Evolutionary conservation across 1,284 basidiomycete genomes (phyloP).

Genomic region (Leccinum olivaceoglutinosum): DNA sequence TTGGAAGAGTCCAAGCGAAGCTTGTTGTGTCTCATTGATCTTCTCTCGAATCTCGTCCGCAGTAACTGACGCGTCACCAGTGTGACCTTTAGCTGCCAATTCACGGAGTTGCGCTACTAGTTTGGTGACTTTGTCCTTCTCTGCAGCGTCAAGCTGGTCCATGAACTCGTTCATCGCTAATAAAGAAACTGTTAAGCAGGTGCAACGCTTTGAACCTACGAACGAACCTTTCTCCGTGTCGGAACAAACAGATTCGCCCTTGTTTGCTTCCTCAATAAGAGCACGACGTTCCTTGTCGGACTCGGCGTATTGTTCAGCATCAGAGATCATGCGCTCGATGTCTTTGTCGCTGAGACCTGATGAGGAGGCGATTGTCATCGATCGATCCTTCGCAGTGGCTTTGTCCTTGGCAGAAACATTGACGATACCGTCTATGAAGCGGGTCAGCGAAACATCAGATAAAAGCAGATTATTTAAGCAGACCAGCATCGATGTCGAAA

Average conservation of each 20-base stretch:
- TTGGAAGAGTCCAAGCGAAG: conserved; percentile 95
- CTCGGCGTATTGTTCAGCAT: conserved; percentile 93
- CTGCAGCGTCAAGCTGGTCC: conserved; percentile 87
- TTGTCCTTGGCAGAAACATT: conserved; percentile 97
- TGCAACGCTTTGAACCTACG: neutral
- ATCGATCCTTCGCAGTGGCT: conserved; percentile 96
- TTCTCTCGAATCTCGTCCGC: conserved; percentile 89
- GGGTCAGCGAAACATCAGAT: conserved; percentile 1
- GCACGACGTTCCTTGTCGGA: conserved; percentile 82
- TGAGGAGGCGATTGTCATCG: conserved; percentile 95
- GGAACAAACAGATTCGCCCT: conserved; percentile 89
- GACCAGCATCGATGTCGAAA: conserved; percentile 96
- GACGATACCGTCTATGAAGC: conserved; percentile 78
- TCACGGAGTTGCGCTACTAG: conserved; percentile 87
- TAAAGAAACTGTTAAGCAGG: conserved; percentile 7
- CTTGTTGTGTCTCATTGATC: conserved; percentile 94
- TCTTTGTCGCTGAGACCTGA: conserved; percentile 95
- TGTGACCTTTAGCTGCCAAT: conserved; percentile 86
- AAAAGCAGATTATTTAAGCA: conserved; percentile 16
- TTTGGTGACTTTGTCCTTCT: conserved; percentile 91
- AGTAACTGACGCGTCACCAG: conserved; percentile 76
- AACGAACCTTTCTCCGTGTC: conserved; percentile 90
- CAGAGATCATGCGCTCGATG: conserved; percentile 95
- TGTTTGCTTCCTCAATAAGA: conserved; percentile 96
- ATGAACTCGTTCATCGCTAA: conserved; percentile 94